A percentile compares a stretch with the other conserved stretches of the same genome.
Conservation (phyloP, 1,139 yeast genomes). For the Taiozyma sp. region DNA sequence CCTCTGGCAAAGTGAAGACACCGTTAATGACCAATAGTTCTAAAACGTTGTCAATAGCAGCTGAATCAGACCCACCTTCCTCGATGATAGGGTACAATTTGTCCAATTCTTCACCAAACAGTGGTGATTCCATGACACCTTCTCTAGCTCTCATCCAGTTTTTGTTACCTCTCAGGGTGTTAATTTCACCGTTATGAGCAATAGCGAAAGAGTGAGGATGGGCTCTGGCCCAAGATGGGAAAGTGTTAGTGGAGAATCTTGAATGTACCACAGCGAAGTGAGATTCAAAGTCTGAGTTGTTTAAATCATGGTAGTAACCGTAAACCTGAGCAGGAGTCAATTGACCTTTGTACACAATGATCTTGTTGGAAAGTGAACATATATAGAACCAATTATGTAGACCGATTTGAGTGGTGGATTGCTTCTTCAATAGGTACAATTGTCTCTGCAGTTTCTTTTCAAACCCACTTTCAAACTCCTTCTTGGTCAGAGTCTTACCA, state of each 20-base stretch:
- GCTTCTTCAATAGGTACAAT: conserved; percentile 83
- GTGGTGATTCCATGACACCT: conserved; percentile 86
- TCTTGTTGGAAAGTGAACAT: conserved; percentile 84
- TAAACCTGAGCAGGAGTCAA: conserved; percentile 95
- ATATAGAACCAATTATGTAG: conserved; percentile 97
- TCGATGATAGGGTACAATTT: conserved; percentile 91
- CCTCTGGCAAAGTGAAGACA: conserved; percentile 89
- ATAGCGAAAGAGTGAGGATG: conserved; percentile 59
- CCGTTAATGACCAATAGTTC: conserved; percentile 92
- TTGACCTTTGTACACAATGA: conserved; percentile 97
- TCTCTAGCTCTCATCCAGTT: conserved; percentile 99
- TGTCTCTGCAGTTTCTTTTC: conserved; percentile 76
- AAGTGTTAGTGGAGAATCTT: conserved; percentile 95
- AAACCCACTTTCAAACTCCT: conserved; percentile 51
- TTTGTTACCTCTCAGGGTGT: conserved; percentile 94
- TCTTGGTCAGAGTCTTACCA: conserved; percentile 32
- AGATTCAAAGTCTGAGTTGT: conserved; percentile 88
- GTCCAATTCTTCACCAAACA: conserved; percentile 90
- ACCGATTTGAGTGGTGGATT: conserved; percentile 86
- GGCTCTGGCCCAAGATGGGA: conserved; percentile 99
- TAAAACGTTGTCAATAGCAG: conserved; percentile 93
- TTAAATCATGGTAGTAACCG: conserved; percentile 89
- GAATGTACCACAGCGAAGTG: conserved; percentile 97
- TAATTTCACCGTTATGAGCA: conserved; percentile 98
- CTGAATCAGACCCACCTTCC: conserved; percentile 99